Evolutionary conservation across 2,329 filamentous ascomycete genomes (phyloP), one percentile per base, ranked within the genome.

Genomic region (Fusarium pilosicola): DNA sequence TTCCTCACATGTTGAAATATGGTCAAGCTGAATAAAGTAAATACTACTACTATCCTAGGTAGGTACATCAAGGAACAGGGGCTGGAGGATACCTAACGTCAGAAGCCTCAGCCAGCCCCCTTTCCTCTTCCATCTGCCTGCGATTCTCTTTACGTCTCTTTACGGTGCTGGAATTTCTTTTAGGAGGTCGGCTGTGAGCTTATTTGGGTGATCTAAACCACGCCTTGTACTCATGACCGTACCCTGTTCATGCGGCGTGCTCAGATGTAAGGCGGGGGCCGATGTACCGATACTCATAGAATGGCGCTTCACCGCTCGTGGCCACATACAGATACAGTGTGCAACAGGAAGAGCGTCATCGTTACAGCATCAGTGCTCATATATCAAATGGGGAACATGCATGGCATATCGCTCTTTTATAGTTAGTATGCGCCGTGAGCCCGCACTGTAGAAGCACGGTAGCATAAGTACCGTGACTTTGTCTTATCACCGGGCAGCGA

Each of bases 151-250:
- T 58, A n/a, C 14, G n/a, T n/a, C 14, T 48, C 32, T 26, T 18
- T 58, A 36, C 18, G n/a, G 30, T 26, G 28, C 17, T 46, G 48
- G 41, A 55, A 49, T 38, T 62, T 41, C 49, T 30, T 52, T 51
- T 26, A 7, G 51, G 26, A 62, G 51, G 44, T 46, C 44, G 45
- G n/a, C 55, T 52, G 39, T 44, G 56, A 70, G 57, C 72, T 64
- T 52, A 45, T 76, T 76, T 77, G 48, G 64, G 65, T 34, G 48
- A 45, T 32, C 39, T 52, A 76, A 63, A 74, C 74, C 76, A 75
- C 76, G 58, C 74, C 68, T 49, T 71, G 73, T 44, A 63, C 76
- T 75, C 76, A 78, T 78, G 76, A 78, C 74, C 73, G 49, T 26
- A 36, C 39, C 20, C 22, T 67, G 65, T 73, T 76, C 54, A 62